Evolutionary conservation across 768 basidiomycete species (phyloP), one percentile per base, ranked within the genome.

Genomic region (Serendipita sp.): DNA sequence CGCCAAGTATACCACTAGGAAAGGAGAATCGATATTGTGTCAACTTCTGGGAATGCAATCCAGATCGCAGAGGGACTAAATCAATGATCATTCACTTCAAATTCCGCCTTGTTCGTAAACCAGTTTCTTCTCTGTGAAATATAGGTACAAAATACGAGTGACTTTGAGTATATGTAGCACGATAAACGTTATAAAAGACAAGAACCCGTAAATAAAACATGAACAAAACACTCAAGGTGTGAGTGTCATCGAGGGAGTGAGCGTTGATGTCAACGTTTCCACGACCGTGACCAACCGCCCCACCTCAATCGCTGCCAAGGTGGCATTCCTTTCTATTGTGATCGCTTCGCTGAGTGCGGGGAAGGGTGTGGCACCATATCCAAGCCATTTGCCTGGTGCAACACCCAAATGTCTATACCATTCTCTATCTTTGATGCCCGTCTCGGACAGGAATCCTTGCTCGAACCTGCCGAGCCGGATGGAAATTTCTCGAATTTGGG

Each of bases 321-420:
- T 83, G 11, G 74, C 73, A 69, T 89, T 84, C 69, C 81, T 77
- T 63, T 92, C 88, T 45, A 83, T 78, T 28, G 81, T 78, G 68
- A 93, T 79, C 0, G 89, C 81, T 71, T 94, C 91, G 0, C 84
- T 86, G 34, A 93, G 75, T 15, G 79, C 89, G 1, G 90, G 92
- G 66, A 93, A 78, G 0, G 89, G 89, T 0, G 90, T 92, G 2
- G 90, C 88, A 3, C 89, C 89, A 69, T 90, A 89, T 3, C 88
- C 87, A 11, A 24, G 74, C 83, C 86, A 86, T 73, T 89, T 85
- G 45, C 91, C 92, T 35, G 92, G 92, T 2, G 92, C 89, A 47
- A 92, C 88, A 56, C 81, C 91, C 15, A 92, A 79, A 74, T 92
- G 86, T 70, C 78, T 83, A 72, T 88, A 95, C 92, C 92, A 94